Evolutionary conservation across 345 rosid species (phyloP), one percentile per base, ranked within the genome.

Genomic region (Citropsis articulata): DNA sequence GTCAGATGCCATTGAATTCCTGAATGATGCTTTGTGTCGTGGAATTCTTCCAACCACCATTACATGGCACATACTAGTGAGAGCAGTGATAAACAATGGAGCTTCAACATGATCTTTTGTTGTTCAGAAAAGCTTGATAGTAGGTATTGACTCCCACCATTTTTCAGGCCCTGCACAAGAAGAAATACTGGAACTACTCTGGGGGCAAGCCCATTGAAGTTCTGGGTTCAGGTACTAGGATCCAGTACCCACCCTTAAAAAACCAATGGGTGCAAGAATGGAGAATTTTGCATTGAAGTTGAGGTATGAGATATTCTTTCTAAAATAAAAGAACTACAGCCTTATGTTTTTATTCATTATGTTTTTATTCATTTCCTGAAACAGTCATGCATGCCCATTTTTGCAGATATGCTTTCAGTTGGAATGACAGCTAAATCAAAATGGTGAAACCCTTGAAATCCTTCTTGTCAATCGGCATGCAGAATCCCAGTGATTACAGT

Each of bases 61-160:
- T 74, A 90, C 98, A 14, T 94, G 98, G 99, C 77, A 85, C 87
- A 92, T 96, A 76, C 91, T 96, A 60, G 94, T 94, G 72, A 77
- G 90, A 81, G 97, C 98, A 63, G 91, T 91, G 69, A 72, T 88
- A 45, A 81, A 75, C 31, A 71, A 71, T 63, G 81, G 75, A 36
- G 38, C 57, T 62, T 73, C 77, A 59, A 14, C 28, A 18, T 68
- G 71, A 78, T 56, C 57, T 1, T 68, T 61, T n/a, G 30, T 36
- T 9, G 68, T 72, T 55, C 62, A 59, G 69, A 33, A 73, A 25
- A 28, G 13, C 72, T 64, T 50, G 56, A 21, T 61, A 61, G 67
- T 67, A 24, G 53, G 71, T 40, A 21, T 33, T 33, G 19, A 33
- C 57, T 63, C 19, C 69, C 38, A 18, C 50, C 50, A 45, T 45